Evolutionary conservation across 1,284 basidiomycete species (phyloP), one percentile per base, ranked within the genome.

Genomic region (Trametes sp.): DNA sequence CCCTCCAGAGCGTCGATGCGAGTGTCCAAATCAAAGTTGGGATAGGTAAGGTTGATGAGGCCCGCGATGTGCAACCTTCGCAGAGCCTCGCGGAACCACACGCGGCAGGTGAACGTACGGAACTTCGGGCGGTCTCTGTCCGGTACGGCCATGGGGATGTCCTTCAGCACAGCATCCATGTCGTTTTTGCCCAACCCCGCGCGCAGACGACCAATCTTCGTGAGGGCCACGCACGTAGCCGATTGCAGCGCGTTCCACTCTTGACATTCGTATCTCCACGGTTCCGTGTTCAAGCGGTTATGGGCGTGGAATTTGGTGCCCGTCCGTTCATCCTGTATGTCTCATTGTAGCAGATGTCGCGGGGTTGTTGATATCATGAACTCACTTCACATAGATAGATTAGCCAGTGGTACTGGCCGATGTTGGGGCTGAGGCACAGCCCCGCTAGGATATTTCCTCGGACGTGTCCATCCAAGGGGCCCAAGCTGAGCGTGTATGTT

Each of bases 61-160:
- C 38, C 16, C 21, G 23, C 52, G 2, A 6, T n/a, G 16, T 54
- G 52, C 6, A 54, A 26, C 13, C 10, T 54, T 24, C 36, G 36
- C n/a, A 54, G 5, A 8, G 52, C 52, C 4, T 19, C 52, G 26
- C 52, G 52, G 28, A 54, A 42, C 52, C 52, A 54, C 21, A 54
- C 52, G 19, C 42, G 52, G 19, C 52, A 54, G 19, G 52, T 54
- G 26, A 54, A 54, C 16, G 16, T 26, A 2, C 38, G 21, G 19
- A 54, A 54, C 16, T 14, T 2, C 13, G 52, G 52, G 38, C 52
- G 52, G 52, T 54, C 52, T 10, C 3, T 11, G 13, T 54, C 52
- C 8, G 52, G 52, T 3, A 54, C 52, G 38, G 52, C 52, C 52
- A 54, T 54, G 7, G 36, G 38, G 19, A 54, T 54, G 9, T 24